Percentiles rank a stretch among this genome's conserved stretches.
Conservation (phyloP, 1,139 yeast species). For the Pichia sp. region DNA sequence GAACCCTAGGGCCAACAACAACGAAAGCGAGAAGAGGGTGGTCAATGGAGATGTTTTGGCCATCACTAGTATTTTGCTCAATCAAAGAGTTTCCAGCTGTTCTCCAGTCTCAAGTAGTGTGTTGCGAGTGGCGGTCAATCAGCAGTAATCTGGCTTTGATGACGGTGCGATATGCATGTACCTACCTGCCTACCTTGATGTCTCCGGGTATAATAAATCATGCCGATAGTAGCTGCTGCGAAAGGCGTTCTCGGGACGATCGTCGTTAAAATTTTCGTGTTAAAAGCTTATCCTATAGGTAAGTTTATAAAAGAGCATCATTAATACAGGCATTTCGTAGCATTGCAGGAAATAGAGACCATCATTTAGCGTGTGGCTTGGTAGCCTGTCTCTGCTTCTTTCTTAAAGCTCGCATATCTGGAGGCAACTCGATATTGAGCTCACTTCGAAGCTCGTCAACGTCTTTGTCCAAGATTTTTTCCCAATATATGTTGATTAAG, state of each 20-base stretch:
- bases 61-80: neutral
- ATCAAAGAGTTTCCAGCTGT: neutral
- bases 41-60: conserved; percentile 42
- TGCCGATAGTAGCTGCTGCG: neutral
- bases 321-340: no score
- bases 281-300: neutral
- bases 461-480: conserved; percentile 68
- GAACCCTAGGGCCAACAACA: conserved; percentile 69
- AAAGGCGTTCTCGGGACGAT: neutral
- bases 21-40: conserved; percentile 65
- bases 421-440: conserved; percentile 67
- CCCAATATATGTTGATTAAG: conserved; percentile 91
- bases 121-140: no score
- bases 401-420: conserved; percentile 71
- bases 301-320: neutral
- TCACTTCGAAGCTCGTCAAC: conserved; percentile 68
- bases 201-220: neutral
- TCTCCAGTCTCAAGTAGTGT: no score
- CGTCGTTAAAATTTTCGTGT: neutral
- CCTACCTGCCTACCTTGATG: no score
- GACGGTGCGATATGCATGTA: no score
- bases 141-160: no score
- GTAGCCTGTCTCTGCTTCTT: conserved; percentile 23
- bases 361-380: neutral
- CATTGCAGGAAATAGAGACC: no score